A percentile compares a stretch with the other conserved stretches of the same genome.
phyloP scores from a whole-genome alignment of 768 basidiomycete genomes.

The Infundibulicybe gibba region DNA sequence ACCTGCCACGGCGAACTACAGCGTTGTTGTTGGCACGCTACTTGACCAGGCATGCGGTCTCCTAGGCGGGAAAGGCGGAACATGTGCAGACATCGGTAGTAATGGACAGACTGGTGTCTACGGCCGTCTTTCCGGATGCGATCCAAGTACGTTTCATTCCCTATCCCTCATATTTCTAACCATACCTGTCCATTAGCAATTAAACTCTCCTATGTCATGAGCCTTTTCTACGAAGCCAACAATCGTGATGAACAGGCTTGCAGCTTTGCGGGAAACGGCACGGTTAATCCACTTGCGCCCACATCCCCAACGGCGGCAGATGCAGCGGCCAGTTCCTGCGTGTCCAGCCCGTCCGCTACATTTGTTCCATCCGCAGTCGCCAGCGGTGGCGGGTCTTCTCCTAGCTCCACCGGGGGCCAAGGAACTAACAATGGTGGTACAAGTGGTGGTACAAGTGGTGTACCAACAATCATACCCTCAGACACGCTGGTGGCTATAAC shows the following conservation, averaged over 20 bases:
- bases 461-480: too few relatives aligned
- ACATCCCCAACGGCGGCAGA: conserved; percentile 43
- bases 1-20: conserved; percentile 58
- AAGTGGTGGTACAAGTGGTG: conserved; percentile 6
- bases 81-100: conserved; percentile 66
- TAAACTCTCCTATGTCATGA: conserved; percentile 83
- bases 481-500: too few relatives aligned
- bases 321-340: conserved; percentile 62
- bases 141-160: conserved; percentile 55
- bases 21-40: conserved; percentile 54
- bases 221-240: conserved; percentile 65
- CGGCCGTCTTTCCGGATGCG: conserved; percentile 73
- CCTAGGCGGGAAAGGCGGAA: conserved; percentile 56
- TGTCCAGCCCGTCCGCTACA: conserved; percentile 58
- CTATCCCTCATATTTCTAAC: not conserved
- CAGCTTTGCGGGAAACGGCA: conserved; percentile 83
- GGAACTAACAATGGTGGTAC: conserved; percentile 15
- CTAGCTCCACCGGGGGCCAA: conserved; percentile 14
- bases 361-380: conserved; percentile 55
- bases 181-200: conserved; percentile 39
- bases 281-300: conserved; percentile 57
- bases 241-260: conserved; percentile 61
- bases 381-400: conserved; percentile 17
- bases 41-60: conserved; percentile 73
- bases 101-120: conserved; percentile 76